phyloP scores from a whole-genome alignment of 768 basidiomycete species.

The Plicaturopsis crispa region DNA sequence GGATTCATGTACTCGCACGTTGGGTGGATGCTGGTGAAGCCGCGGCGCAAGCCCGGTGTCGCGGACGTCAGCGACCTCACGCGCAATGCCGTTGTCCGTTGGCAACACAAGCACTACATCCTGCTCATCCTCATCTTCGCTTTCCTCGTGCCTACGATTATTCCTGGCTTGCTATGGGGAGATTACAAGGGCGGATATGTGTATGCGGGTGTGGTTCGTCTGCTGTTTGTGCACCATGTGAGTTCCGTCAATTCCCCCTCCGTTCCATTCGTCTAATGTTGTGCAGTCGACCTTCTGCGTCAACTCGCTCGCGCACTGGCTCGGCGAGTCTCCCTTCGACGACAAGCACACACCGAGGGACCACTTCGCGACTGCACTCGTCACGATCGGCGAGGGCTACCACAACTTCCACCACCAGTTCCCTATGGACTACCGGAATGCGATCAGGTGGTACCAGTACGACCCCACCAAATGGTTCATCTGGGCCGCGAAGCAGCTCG shows the following conservation, averaged over 20 bases:
- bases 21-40: slow-evolving; percentile 48
- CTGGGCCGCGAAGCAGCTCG: slow-evolving; percentile 36
- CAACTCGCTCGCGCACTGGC: slow-evolving; percentile 53
- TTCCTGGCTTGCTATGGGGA: slow-evolving; percentile 44
- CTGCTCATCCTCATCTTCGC: slow-evolving; percentile 34
- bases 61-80: slow-evolving; percentile 44
- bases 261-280: not conserved
- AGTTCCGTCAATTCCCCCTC: slow-evolving; percentile 9
- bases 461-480: slow-evolving; percentile 94
- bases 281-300: slow-evolving; percentile 44
- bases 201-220: slow-evolving; percentile 39
- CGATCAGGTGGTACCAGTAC: slow-evolving; percentile 62
- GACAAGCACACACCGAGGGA: slow-evolving; percentile 48
- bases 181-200: slow-evolving; percentile 48
- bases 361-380: slow-evolving; percentile 42
- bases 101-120: slow-evolving; percentile 46
- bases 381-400: slow-evolving; percentile 74
- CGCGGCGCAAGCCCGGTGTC: slow-evolving; percentile 35
- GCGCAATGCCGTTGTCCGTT: slow-evolving; percentile 36
- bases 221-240: slow-evolving; percentile 46
- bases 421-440: slow-evolving; percentile 18
- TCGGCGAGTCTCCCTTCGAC: slow-evolving; percentile 48
- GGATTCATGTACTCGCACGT: slow-evolving; percentile 44
- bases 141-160: slow-evolving; percentile 35
- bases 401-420: slow-evolving; percentile 71